Base-by-base conservation (phyloP, 306 rosid genomes). In the Sophora flavescens region DNA sequence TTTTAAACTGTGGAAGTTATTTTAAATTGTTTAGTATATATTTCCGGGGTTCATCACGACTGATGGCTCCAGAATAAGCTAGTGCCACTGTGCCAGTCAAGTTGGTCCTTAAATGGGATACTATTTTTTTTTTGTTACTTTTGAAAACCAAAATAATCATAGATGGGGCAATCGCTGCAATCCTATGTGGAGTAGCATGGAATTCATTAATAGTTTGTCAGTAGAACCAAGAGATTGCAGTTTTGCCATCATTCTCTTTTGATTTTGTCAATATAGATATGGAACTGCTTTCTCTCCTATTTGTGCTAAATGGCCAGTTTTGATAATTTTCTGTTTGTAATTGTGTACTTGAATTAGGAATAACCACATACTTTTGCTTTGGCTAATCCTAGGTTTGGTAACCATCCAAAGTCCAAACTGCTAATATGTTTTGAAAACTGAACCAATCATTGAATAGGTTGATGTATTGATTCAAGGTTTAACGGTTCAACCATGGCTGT, bases 151-250 rank as follows among this genome's bases (percentile, higher is more conserved):
- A 68, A 36, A 67, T 58, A 39, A 38, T 32, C 16, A 56, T 13
- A 4, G 58, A 58, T 58, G 11, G 58, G 12, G 33, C 69, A 70
- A 14, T n/a, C 2, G 16, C n/a, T 8, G 16, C 74, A 45, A 33
- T 44, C 22, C 10, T 8, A 12, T 77, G n/a, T 68, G 13, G 13
- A 68, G 44, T 35, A 36, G 45, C 32, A 1, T 32, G 39, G 26
- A 44, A 47, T 57, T 14, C 47, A 35, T 52, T 44, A 35, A 58
- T 22, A 26, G 13, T 47, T 35, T 45, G 44, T 14, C 13, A 18
- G 62, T 51, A 68, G 42, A 61, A 32, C 26, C 14, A 75, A 38
- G 58, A 74, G 51, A 39, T 7, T 81, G 72, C 72, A 15, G 52
- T 38, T 67, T 13, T 12, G 30, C 60, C 48, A 38, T n/a, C 53